These are phyloP conservation scores for Trichophyton mentagrophytes DNA, from an alignment of 2,329 filamentous ascomycete genomes.

Conservation along the genomic window DNA sequence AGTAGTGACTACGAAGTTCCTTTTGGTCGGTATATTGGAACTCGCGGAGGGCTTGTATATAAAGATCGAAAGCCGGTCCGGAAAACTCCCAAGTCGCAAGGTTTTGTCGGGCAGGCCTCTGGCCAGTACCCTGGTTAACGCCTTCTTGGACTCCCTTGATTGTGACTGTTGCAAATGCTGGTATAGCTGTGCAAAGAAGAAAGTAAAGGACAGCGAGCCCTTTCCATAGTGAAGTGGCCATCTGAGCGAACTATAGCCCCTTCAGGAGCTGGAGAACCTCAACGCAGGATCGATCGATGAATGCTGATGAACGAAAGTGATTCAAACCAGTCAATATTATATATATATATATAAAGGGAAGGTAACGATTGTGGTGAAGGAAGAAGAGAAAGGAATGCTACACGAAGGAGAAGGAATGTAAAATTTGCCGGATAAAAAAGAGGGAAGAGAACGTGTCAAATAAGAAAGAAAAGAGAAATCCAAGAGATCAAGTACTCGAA, in stretches of 20 bases:
- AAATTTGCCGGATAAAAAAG: neutral
- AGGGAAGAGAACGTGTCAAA: neutral
- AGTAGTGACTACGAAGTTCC: conserved; percentile 59
- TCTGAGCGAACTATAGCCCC: neutral
- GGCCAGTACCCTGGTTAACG: conserved; percentile 19
- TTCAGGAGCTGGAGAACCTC: neutral
- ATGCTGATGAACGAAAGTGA: neutral
- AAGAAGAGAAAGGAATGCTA: neutral
- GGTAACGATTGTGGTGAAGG: neutral
- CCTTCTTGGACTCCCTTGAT: conserved; percentile 18
- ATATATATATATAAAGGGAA: neutral
- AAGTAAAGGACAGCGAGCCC: neutral
- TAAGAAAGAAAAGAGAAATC: neutral
- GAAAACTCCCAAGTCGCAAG: conserved; percentile 54
- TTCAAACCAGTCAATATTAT: neutral
- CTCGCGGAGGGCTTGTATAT: conserved; percentile 59
- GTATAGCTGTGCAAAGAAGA: neutral
- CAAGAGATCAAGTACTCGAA: neutral
- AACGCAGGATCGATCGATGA: neutral
- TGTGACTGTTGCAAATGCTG: neutral
- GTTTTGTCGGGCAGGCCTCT: conserved; percentile 44
- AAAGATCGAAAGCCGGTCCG: conserved; percentile 55
- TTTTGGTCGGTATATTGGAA: conserved; percentile 56
- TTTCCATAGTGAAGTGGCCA: neutral
- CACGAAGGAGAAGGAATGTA: neutral